phyloP scores from a whole-genome alignment of 2,329 filamentous ascomycete species.

The Neopestalotiopsis sp. region DNA sequence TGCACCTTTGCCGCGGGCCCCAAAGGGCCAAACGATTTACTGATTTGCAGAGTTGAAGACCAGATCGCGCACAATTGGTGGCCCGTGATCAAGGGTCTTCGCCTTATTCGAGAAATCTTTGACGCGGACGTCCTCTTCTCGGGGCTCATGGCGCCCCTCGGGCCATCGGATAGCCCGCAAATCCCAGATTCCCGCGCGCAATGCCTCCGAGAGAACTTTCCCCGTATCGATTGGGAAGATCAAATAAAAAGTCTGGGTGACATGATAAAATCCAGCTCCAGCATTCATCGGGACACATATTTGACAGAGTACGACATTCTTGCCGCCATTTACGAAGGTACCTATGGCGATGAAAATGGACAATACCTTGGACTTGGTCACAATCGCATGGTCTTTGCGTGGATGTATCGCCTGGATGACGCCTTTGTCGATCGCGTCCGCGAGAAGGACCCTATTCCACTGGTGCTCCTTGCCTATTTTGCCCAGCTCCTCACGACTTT shows the following conservation, averaged over 20 bases:
- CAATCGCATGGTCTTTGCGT: conserved; percentile 32
- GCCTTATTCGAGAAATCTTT: conserved; percentile 16
- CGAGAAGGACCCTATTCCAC: conserved; percentile 32
- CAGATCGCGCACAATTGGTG: conserved; percentile 19
- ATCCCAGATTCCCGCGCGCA: background rate
- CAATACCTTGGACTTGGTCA: conserved; percentile 24
- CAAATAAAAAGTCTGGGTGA: background rate
- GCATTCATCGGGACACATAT: background rate
- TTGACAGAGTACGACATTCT: background rate
- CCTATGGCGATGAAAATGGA: conserved; percentile 24
- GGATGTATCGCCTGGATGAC: conserved; percentile 36
- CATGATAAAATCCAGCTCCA: background rate
- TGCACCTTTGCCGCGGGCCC: conserved; percentile 38
- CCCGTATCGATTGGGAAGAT: conserved; percentile 3
- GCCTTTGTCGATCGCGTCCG: conserved; percentile 33
- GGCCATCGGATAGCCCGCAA: background rate
- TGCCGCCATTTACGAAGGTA: conserved; percentile 11
- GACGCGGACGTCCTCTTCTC: conserved; percentile 18
- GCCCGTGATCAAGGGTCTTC: conserved; percentile 20
- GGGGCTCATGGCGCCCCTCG: conserved; percentile 13
- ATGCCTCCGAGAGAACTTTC: background rate
- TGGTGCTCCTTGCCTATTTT: conserved; percentile 23
- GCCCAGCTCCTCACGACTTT: conserved; percentile 16
- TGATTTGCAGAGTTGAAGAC: conserved; percentile 31
- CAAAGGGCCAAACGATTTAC: conserved; percentile 32